Base-by-base conservation (phyloP, 1,139 yeast species). In the Hyphopichia burtonii region DNA sequence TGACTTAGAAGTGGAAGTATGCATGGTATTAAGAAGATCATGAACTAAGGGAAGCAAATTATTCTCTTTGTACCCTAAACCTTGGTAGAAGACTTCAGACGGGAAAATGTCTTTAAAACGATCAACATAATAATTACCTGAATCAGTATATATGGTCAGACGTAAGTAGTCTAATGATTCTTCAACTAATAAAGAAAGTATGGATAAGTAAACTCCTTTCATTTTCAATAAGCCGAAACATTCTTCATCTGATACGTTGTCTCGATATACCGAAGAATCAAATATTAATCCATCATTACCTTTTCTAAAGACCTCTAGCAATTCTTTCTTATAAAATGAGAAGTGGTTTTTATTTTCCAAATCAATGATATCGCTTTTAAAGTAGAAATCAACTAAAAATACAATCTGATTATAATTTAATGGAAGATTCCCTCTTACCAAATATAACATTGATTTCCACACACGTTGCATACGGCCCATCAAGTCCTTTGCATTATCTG, bases 361-460 rank as follows among this genome's bases (percentile, higher is more conserved):
- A 36, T 49, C 41, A 25, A 23, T 35, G 5, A 41, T 30, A 3
- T 43, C 37, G 19, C 52, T 51, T 37, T 50, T 50, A 50, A 66
- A 68, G 48, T 67, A 71, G 41, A 54, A 59, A 19, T 66, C 66
- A 10, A 73, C 42, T 20, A 73, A 46, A 44, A 66, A 69, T n/a
- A 43, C 41, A 14, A 71, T 43, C 44, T 71, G 76, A n/a, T 50
- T 44, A 40, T 53, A 52, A 39, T 53, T 56, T 42, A 71, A 41
- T 20, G 45, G 52, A 7, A 56, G 55, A 12, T 50, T 50, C 3
- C 62, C 66, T 37, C 62, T 52, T 7, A 52, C 41, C 31, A 61
- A 47, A 18, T 48, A 47, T 5, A 63, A 34, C 3, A 61, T 50
- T 7, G 57, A 43, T 19, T 51, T 54, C 74, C 74, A 71, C 19